Base-by-base conservation (phyloP, 441 rosid genomes). In the Corymbia citriodora region DNA sequence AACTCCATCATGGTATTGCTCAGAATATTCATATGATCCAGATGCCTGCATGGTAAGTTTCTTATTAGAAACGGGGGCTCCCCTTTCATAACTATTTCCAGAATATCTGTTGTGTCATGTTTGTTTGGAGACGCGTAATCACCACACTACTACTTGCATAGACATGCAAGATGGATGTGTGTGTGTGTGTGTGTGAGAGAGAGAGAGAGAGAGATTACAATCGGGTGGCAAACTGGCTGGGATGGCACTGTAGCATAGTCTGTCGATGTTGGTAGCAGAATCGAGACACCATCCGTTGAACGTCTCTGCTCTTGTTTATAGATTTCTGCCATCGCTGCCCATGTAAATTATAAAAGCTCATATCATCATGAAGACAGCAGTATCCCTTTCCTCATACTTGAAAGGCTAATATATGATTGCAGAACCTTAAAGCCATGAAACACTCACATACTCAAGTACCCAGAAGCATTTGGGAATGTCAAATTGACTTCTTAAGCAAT, bases 171-270 rank as follows among this genome's bases (percentile, higher is more conserved):
- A 86, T 21, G 49, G 50, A 8, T 53, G 12, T 59, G 12, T 19
- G 21, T 36, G 27, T 50, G 74, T 36, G 31, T 81, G 18, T 33
- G 45, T 57, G 53, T 59, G 90, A 33, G 31, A 82, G 40, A 18
- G 45, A 48, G 81, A 70, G 65, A 87, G 85, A 57, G 91, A 91
- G 81, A 87, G 40, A n/a, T 93, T 92, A 95, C 95, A 90, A 91
- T 88, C 27, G 94, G 90, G 54, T 87, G 90, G 89, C 93, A 90
- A 90, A 87, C 91, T 50, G 91, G 91, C 82, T 93, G 93, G 53
- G 91, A 74, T 53, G 92, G 90, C 8, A 89, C 92, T 52, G 90
- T 81, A 70, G 91, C 79, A 85, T 90, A 90, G 59, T 92, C 94
- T 17, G 90, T 92, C 55, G 91, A 68, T 50, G 92, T 49, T 27